Base-by-base conservation (phyloP, 352 stramenopile species). In the Phytophthora niederhauseri region DNA sequence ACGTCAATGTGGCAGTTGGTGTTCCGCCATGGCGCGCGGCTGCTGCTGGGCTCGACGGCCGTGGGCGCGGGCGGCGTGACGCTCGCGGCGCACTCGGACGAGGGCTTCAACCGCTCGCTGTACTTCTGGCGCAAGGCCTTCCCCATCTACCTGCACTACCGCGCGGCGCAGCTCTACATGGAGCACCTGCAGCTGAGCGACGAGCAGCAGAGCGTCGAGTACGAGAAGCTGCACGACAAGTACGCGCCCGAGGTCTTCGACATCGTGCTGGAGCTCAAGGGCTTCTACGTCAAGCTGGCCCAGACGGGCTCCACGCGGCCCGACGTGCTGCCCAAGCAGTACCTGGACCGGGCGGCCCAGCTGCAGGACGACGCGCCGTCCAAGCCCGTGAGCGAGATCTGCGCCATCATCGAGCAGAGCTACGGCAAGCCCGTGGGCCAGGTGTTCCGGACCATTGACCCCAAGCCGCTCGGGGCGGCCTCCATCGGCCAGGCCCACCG, bases 111-210 rank as follows among this genome's bases (percentile, higher is more conserved):
- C 22, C 84, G 89, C 6, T 94, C 86, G 15, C 65, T 94, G 3
- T 93, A 90, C 77, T 96, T 96, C 68, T 96, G 88, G 84, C 83
- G 87, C 64, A 92, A 94, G 66, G 89, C 86, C 11, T 93, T 96
- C 73, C 89, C 89, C 43, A 93, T 94, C 67, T 96, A 96, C 68
- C 50, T 91, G 38, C 84, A 95, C 66, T 96, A 96, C 73, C 83
- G 89, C 19, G 75, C 74, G 6, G 80, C 78, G 36, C 86, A 96
- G 72, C 61, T 94, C 12, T 91, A 87, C 70, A 91, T 96, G 75
- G 79, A 94, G 34, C 71, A 78, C 2, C 53, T 75, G 41, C 59
- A 74, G 5, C 54, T 93, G 6, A 68, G 79, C 3, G 69, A 83
- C 9, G 66, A 71, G 12, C 71, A 93, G 58, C 85, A 95, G 67